Evolutionary conservation across 2,329 filamentous ascomycete species (phyloP), one percentile per base, ranked within the genome.

Genomic region (Colletotrichum sp.): DNA sequence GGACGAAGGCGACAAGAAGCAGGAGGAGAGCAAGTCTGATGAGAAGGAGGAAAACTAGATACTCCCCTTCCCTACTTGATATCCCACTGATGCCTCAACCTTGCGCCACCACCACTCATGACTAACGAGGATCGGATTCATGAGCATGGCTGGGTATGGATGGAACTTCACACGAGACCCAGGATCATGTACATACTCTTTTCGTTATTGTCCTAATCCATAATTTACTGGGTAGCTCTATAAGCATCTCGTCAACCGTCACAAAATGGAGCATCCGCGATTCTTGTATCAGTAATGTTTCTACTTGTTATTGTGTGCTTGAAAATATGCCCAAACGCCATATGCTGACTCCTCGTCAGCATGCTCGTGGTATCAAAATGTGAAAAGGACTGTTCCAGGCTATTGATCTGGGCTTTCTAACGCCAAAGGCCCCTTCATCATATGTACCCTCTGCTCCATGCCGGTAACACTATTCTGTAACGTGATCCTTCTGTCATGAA

Each of bases 1-100:
- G 13, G 27, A 59, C 47, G 77, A 78, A 38, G 81, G 82, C 75
- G 76, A 81, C 36, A 75, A 80, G 54, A 76, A 77, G 61, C 78
- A 80, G 61, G 38, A 58, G 27, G 24, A 68, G 54, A 21, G 43
- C 43, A 57, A 66, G 33, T 38, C 64, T 57, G 47, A 72, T 31
- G 54, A 57, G 54, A 43, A 43, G 59, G 36, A 43, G 33, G 59
- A 62, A 33, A 29, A 62, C 34, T 61, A 62, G 33, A 21, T 16
- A n/a, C 59, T 21, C 43, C 43, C n/a, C 43, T 21, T 51, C n/a
- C n/a, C 43, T 51, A 21, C 2, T 51, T 51, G n/a, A 51, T 13
- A 51, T 51, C 43, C 43, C 2, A 51, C 43, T 51, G 43, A 51
- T 11, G 43, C n/a, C 11, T n/a, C n/a, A 51, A 21, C n/a, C n/a